Percentiles rank a stretch among this genome's conserved stretches.
Evolutionary conservation across 2,329 filamentous ascomycete species (phyloP).

Genomic region (Calonectria fujianensis): DNA sequence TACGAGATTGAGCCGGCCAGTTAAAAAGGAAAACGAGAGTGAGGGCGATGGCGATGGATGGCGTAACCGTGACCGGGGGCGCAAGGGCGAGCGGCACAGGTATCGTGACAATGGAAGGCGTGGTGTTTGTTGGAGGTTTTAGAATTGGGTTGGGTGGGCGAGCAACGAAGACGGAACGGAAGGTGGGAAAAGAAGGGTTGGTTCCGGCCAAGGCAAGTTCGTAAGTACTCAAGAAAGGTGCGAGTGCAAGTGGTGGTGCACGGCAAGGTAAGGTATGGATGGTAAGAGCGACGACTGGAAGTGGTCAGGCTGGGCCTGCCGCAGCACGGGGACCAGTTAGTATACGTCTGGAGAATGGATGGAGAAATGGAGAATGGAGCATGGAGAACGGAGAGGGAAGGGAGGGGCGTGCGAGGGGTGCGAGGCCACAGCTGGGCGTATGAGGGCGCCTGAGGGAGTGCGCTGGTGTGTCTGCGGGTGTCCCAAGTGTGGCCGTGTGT

Average conservation of each 20-base stretch:
- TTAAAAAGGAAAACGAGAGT: constrained; percentile 31
- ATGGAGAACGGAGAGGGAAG: constrained; percentile 34
- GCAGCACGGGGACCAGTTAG: constrained; percentile 38
- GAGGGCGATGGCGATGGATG: constrained; percentile 36
- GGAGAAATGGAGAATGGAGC: constrained; percentile 37
- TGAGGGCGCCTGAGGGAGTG: constrained; percentile 27
- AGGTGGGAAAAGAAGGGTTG: constrained; percentile 50
- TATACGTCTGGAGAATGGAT: constrained; percentile 42
- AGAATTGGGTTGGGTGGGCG: constrained; percentile 43
- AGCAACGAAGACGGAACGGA: constrained; percentile 50
- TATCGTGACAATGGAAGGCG: constrained; percentile 50
- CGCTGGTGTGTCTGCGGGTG: constrained; percentile 24
- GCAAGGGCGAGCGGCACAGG: constrained; percentile 31
- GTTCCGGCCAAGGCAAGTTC: constrained; percentile 46
- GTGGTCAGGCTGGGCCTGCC: constrained; percentile 34
- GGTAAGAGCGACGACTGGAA: constrained; percentile 38
- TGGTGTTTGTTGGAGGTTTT: constrained; percentile 53
- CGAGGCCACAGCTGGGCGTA: constrained; percentile 13
- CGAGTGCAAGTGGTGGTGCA: constrained; percentile 46
- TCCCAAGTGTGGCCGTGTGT: constrained; percentile 29
- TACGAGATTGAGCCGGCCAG: constrained; percentile 2
- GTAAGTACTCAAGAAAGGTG: constrained; percentile 27
- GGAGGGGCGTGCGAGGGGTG: constrained; percentile 33
- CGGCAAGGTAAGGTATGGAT: constrained; percentile 39
- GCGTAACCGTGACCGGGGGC: constrained; percentile 35